Conservation (phyloP, 1,284 basidiomycete genomes). For the Microbotryum scabiosae region DNA sequence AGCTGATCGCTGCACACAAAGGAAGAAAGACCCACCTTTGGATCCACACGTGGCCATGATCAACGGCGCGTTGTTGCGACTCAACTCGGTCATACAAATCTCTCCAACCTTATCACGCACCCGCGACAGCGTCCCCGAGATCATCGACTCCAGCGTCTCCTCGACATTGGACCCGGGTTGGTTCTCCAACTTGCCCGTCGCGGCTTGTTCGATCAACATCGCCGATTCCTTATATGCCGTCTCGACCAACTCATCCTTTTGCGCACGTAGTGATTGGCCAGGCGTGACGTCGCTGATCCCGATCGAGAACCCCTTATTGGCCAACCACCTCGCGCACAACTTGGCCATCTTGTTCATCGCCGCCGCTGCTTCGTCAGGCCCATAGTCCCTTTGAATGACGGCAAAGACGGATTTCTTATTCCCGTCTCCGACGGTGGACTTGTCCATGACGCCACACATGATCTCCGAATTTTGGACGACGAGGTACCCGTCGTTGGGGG, state of each 20-base stretch:
- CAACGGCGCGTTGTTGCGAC: slow-evolving; percentile 88
- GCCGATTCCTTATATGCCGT: slow-evolving; percentile 82
- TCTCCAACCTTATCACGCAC: slow-evolving; percentile 95
- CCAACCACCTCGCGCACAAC: slow-evolving; percentile 88
- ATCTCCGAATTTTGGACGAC: slow-evolving; percentile 97
- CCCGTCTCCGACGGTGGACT: slow-evolving; percentile 93
- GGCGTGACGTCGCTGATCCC: slow-evolving; percentile 99
- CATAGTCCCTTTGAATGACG: slow-evolving; percentile 94
- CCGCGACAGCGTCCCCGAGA: slow-evolving; percentile 85
- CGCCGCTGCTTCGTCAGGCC: slow-evolving; percentile 81
- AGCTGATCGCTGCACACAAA: background rate
- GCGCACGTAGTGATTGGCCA: slow-evolving; percentile 65
- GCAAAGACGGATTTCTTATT: slow-evolving; percentile 99
- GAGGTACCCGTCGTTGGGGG: slow-evolving; percentile 95
- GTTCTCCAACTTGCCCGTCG: slow-evolving; percentile 87
- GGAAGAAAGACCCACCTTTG: slow-evolving; percentile 58
- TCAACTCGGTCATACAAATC: slow-evolving; percentile 96
- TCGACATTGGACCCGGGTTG: slow-evolving; percentile 95
- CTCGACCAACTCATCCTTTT: slow-evolving; percentile 82
- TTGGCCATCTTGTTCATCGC: slow-evolving; percentile 97
- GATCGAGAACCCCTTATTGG: slow-evolving; percentile 94
- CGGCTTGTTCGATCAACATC: slow-evolving; percentile 78
- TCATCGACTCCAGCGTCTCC: slow-evolving; percentile 90
- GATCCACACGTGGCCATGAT: slow-evolving; percentile 99
- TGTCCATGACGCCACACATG: slow-evolving; percentile 99